Conservation (phyloP, 129 eudicot genomes). For the carrot (Daucus carota) region DH1_v3.0 NC_030385.2:32790001-32790500, state of each 20-base stretch:
- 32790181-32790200: slow-evolving; percentile 28
- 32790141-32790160: slow-evolving; percentile 34
- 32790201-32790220: slow-evolving; percentile 35
- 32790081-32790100: slow-evolving; percentile 40
- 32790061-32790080: slow-evolving; percentile 38
- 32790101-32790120: slow-evolving; percentile 29
- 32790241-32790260: slow-evolving; percentile 36
- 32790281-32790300: slow-evolving; percentile 77
- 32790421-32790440: slow-evolving; percentile 14
- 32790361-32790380: background rate
- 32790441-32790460: slow-evolving; percentile 9
- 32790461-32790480: slow-evolving; percentile 26
- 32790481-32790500: slow-evolving; percentile 51
- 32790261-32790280: slow-evolving; percentile 13
- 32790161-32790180: slow-evolving; percentile 26
- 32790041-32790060: slow-evolving; percentile 37
- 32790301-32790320: slow-evolving; percentile 55
- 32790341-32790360: slow-evolving; percentile 38
- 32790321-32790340: slow-evolving; percentile 42
- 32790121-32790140: slow-evolving; percentile 39
- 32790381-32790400: background rate
- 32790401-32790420: slow-evolving; percentile 13
- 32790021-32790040: slow-evolving; percentile 61
- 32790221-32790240: slow-evolving; percentile 45
- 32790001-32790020: slow-evolving; percentile 67